Base-by-base conservation (phyloP, 495 filamentous ascomycete species). In the Trichoderma erinaceum region DNA sequence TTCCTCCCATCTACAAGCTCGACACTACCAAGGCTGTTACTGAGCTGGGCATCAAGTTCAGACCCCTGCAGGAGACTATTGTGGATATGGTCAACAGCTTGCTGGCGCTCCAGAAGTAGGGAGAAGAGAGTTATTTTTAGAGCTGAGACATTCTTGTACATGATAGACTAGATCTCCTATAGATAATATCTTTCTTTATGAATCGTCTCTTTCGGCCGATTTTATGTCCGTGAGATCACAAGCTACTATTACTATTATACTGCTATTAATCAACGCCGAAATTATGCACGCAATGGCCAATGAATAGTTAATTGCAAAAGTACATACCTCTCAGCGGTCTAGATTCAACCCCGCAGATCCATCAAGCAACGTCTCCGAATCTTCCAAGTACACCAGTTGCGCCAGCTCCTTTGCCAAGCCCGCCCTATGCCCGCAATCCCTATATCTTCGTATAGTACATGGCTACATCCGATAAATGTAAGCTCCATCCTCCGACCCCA, bases 1-100 rank as follows among this genome's bases (percentile, higher is more conserved):
- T 27, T 68, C 69, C 66, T 68, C 71, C 15, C 10, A 70, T 75
- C 38, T 86, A 82, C 69, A 73, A 72, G 43, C 67, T 83, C 29
- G 79, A 86, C 69, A 84, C 81, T 46, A 75, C 70, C 65, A 75
- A 82, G 71, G 79, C 77, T 7, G 71, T 74, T 73, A 79, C 78
- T 70, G 75, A 84, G 23, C 70, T 87, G 63, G 86, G 85, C 7
- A 67, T 86, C 48, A 75, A 82, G 73, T 87, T 81, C 70, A 80
- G 70, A 21, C 68, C 68, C 6, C 69, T 87, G 64, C 75, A 81
- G 68, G 75, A 82, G 58, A 80, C 73, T 23, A 77, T 86, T n/a
- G 71, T 72, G 65, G 83, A 86, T 70, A 79, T 80, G 27, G 81
- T 82, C n/a, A 56, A 56, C 50, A 56, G 50, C 50, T 25, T 56